These are phyloP conservation scores for Kazachstania taianensis DNA, from an alignment of 805 yeast genomes.

Conservation along the genomic window DNA sequence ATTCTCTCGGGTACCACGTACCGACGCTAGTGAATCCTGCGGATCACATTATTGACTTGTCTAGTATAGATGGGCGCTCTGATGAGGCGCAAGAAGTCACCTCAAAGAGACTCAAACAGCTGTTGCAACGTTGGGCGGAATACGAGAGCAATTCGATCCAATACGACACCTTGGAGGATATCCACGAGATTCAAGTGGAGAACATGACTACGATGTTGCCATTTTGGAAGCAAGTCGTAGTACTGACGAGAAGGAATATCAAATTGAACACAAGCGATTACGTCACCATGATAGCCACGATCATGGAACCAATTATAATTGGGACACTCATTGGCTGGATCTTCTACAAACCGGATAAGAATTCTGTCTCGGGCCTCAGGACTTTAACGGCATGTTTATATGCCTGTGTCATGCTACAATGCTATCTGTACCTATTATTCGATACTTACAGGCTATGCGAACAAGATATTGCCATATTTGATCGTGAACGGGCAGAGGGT, in stretches of 20 bases:
- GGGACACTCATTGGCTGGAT: constrained; percentile 70
- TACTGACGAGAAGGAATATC: constrained; percentile 38
- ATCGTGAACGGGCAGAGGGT: constrained; percentile 63
- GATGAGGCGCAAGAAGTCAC: constrained; percentile 30
- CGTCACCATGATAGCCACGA: constrained; percentile 35
- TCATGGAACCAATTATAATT: constrained; percentile 40
- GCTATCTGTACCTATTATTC: constrained; percentile 45
- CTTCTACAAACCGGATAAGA: constrained; percentile 44
- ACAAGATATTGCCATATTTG: constrained; percentile 44
- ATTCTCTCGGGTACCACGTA: constrained; percentile 33
- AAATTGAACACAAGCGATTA: constrained; percentile 42
- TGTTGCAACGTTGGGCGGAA: constrained; percentile 33
- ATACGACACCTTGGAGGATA: constrained; percentile 1
- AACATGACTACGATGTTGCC: constrained; percentile 30
- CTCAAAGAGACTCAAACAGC: constrained; percentile 23
- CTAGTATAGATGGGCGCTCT: constrained; percentile 45
- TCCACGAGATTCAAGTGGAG: constrained; percentile 19
- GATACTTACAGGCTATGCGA: constrained; percentile 51
- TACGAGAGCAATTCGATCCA: constrained; percentile 5
- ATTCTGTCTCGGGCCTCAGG: constrained; percentile 46
- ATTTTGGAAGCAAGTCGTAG: constrained; percentile 33
- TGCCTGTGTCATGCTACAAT: constrained; percentile 42
- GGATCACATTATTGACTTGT: constrained; percentile 46
- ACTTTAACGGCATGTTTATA: constrained; percentile 46
- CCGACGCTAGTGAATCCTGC: constrained; percentile 51